Base-by-base conservation (phyloP, 2,329 filamentous ascomycete genomes). In the Zasmidium angulare region DNA sequence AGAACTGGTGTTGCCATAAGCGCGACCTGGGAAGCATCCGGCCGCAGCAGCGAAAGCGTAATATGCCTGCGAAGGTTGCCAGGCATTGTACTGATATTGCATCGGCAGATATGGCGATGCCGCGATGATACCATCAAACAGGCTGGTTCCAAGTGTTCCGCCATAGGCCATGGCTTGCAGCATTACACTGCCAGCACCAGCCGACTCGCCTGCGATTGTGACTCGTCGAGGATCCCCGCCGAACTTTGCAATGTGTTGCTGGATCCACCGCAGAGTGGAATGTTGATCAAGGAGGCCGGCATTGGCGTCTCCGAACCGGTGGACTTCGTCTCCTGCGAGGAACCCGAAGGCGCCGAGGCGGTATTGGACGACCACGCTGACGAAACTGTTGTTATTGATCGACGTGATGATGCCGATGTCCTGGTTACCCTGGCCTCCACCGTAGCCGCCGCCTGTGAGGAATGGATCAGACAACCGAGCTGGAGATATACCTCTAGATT, bases 101-200 rank as follows among this genome's bases (percentile, higher is more conserved):
- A 17, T 7, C 3, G 36, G 36, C 3, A 43, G 36, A 17, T 43
- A 43, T 7, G 36, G 36, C n/a, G 36, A 43, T 7, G 36, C 36
- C n/a, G 6, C 36, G 36, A 43, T 9, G 36, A 19, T 4, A 17
- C n/a, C n/a, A 3, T 4, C 14, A 17, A 43, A 43, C 7, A 43
- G 36, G 3, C n/a, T 17, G 6, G 6, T 43, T 14, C 36, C 36
- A 3, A 4, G 6, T 10, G 36, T 43, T 4, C 89, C 89, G 36
- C 85, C 82, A 65, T 89, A 91, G 2, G 91, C 76, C 0, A 84
- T 78, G 85, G 91, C 90, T 66, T 93, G 89, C 68, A 91, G 84
- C 52, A 88, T 82, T 0, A 90, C 87, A 0, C 88, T 91, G 61
- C 91, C 90, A n/a, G 69, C 64, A 12, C 77, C 77, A 7, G 74